Base-by-base conservation (phyloP, 225 moss, liverwort and hornwort species). In the Climacium dendroides region DNA sequence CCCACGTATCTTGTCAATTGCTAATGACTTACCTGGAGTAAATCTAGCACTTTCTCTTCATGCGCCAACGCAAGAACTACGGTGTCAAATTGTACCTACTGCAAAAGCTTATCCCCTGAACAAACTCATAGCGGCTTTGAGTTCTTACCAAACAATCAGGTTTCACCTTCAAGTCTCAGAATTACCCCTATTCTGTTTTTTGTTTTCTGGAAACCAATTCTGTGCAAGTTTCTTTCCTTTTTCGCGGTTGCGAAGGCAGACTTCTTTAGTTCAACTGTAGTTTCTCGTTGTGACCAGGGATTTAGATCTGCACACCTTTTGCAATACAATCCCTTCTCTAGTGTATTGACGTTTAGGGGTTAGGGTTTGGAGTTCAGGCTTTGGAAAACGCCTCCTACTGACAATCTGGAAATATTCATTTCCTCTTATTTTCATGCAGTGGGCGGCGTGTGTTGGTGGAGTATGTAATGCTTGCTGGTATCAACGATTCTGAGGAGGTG, bases 41-140 rank as follows among this genome's bases (percentile, higher is more conserved):
- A 99, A 97, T 85, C 91, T 99, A 92, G 99, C 99, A 86, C 94
- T 99, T 84, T 99, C 99, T 75, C 94, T 99, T 47, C 99, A 99
- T 89, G 99, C 97, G 15, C 96, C 96, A 58, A 97, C 96, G 25
- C 98, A 99, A 92, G 97, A 95, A 59, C 92, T 97, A 72, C 93
- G 98, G 74, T 91, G 95, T 84, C 96, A 96, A 89, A 97, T 99
- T 90, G 96, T 99, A 47, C 98, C 96, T 78, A 92, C 93, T 90
- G 96, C 97, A 61, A 92, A 91, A 94, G 98, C 98, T 65, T 99
- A 96, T 91, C 92, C 92, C 13, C 86, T 99, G 78, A 79, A 89
- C 78, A 99, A 99, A 90, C 91, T 99, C 63, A 92, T 99, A 73
- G 88, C 87, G 82, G 96, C 96, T 59, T 88, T 97, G 54, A 93